These are phyloP conservation scores for Edaphochlamys debaryana DNA, from an alignment of 139 green algal species.

Conservation along the genomic window DNA sequence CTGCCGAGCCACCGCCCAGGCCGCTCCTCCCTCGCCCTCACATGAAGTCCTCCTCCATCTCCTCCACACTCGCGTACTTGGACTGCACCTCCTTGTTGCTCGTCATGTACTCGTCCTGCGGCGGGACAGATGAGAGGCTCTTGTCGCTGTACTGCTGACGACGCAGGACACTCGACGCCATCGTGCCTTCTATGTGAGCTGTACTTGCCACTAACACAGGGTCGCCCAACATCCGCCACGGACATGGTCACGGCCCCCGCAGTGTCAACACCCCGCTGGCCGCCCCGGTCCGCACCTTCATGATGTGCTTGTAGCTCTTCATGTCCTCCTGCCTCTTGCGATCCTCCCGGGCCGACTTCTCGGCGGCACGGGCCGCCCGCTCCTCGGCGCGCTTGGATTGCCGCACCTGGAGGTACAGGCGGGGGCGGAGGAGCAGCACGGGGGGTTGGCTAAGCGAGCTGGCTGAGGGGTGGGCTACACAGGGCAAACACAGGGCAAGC, in stretches of 20 bases:
- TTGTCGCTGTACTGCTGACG: too few species aligned
- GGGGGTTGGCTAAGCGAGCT: too few species aligned
- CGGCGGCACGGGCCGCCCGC: constrained; percentile 51
- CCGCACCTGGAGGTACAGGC: constrained; percentile 57
- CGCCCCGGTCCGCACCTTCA: constrained; percentile 73
- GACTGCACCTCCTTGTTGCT: constrained; percentile 80
- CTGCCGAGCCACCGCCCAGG: too few species aligned
- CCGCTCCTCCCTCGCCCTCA: constrained; percentile 49
- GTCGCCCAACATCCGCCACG: too few species aligned
- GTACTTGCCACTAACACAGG: too few species aligned
- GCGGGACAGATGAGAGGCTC: constrained; percentile 6
- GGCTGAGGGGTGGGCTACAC: too few species aligned
- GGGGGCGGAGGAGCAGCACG: not conserved
- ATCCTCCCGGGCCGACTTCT: constrained; percentile 80
- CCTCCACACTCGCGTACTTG: constrained; percentile 85
- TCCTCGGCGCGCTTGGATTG: constrained; percentile 61
- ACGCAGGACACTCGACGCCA: too few species aligned
- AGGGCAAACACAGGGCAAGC: too few species aligned
- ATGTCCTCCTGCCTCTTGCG: constrained; percentile 74
- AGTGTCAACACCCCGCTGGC: too few species aligned
- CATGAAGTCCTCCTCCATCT: constrained; percentile 98
- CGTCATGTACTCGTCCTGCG: constrained; percentile 84
- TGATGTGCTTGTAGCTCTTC: constrained; percentile 83
- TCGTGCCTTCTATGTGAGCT: too few species aligned
- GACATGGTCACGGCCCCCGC: too few species aligned